Evolutionary conservation across 2,329 filamentous ascomycete genomes (phyloP).

Genomic region (Fusarium sp.): DNA sequence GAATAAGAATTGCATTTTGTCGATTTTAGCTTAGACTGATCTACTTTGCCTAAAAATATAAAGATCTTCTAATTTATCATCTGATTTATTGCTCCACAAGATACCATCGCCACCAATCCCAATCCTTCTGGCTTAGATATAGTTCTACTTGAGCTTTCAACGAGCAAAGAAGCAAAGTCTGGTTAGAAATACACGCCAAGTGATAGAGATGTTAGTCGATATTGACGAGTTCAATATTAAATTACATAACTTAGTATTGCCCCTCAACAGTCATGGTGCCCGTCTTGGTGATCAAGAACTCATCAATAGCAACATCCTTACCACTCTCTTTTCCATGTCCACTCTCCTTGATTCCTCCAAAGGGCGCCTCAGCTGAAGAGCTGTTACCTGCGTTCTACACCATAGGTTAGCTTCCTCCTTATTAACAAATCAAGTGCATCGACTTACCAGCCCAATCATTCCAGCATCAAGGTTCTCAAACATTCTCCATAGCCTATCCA

Average conservation of each 20-base stretch:
- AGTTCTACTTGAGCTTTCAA: not conserved
- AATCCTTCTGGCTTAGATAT: too few relatives aligned
- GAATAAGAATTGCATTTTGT: too few relatives aligned
- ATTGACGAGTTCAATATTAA: accelerated
- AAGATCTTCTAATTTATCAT: too few relatives aligned
- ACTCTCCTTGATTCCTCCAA: constrained; percentile 25
- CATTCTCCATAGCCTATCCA: constrained; percentile 21
- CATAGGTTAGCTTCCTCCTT: not conserved
- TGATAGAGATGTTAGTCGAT: accelerated
- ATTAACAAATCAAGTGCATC: accelerated
- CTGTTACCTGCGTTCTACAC: constrained; percentile 1
- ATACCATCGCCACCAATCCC: too few relatives aligned
- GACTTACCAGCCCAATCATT: constrained; percentile 25
- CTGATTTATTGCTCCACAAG: too few relatives aligned
- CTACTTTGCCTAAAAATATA: too few relatives aligned
- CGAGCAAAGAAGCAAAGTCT: not conserved
- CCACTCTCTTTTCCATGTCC: constrained; percentile 44
- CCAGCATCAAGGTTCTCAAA: constrained; percentile 31
- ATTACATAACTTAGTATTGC: not conserved
- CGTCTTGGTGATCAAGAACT: constrained; percentile 56
- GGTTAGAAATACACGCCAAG: accelerated
- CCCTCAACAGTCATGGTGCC: constrained; percentile 1
- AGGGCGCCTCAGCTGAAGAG: constrained; percentile 52
- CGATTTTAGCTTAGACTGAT: too few relatives aligned
- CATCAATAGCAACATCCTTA: constrained; percentile 55